These are phyloP conservation scores for Trichosporon sp. DNA, from an alignment of 1,284 basidiomycete genomes.

Conservation along the genomic window DNA sequence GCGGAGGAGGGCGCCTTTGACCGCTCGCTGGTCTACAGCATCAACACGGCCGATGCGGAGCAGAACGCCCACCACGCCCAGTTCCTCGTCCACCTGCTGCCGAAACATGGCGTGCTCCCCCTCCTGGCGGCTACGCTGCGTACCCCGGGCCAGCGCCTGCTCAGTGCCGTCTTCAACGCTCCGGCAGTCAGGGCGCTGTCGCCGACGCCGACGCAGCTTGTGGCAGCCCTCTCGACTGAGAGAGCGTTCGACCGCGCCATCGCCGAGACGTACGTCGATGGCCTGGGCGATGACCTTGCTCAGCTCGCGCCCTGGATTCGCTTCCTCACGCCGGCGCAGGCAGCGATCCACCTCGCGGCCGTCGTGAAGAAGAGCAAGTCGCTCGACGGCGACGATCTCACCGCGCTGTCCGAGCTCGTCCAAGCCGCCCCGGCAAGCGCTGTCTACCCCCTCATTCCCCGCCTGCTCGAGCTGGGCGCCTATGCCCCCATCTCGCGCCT, in stretches of 20 bases:
- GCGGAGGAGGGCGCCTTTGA: neutral
- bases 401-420: constrained; percentile 10
- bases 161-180: neutral
- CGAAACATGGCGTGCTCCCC: neutral
- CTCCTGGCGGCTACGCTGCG: constrained; percentile 7
- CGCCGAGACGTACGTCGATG: constrained; percentile 21
- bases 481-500: constrained; percentile 8
- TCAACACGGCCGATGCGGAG: constrained; percentile 7
- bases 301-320: constrained; percentile 28
- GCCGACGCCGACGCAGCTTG: neutral
- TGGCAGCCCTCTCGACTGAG: neutral
- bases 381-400: neutral
- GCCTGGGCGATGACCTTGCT: constrained; percentile 15
- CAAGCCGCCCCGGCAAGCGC: neutral
- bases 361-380: constrained; percentile 13
- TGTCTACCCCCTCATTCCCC: constrained; percentile 7
- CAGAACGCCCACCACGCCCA: constrained; percentile 16
- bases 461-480: constrained; percentile 8
- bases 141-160: neutral
- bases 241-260: constrained; percentile 19
- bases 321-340: constrained; percentile 24
- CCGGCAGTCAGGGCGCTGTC: neutral
- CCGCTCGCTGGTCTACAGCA: neutral
- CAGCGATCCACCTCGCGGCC: constrained; percentile 9
- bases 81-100: constrained; percentile 24